Base-by-base conservation (phyloP, 192 early-diverging fungal species). In the Coemansia sp. region DNA sequence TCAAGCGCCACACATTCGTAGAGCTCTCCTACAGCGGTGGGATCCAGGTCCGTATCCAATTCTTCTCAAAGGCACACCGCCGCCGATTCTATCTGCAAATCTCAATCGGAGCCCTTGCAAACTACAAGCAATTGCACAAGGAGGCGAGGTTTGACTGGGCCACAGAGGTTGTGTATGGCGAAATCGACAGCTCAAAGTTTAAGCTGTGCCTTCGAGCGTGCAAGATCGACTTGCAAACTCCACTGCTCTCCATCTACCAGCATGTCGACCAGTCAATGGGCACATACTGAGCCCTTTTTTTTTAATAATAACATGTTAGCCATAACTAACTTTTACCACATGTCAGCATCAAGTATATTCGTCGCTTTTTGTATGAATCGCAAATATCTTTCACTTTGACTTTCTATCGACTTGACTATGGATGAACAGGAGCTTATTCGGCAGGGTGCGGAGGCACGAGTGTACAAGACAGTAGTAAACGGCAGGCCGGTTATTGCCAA, bases 401-500 rank as follows among this genome's bases (percentile, higher is more conserved):
- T 17, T 29, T 59, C 44, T 24, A 24, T 19, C 10, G 19, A 11
- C 14, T 48, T 48, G 24, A 60, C 31, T 19, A 66, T 67, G 69
- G 53, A 70, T 0, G 71, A 65, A 4, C 70, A 64, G 42, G 77
- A 74, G 9, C 73, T 94, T 41, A 88, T 94, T 60, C 91, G 91
- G 60, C 94, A 96, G 79, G 94, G 94, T 60, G 94, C 94, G 16
- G 94, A 96, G 79, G 94, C 93, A 13, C 87, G 92, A 13, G 90
- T 98, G 16, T 95, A 89, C 79, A 84, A 85, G 35, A 81, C 86
- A 17, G 78, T 86, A 4, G 91, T 92, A 69, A 85, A 60, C 85
- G 81, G 84, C 13, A 68, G 83, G 13, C 75, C 73, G 13, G 81
- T 83, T 5, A 90, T 99, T 35, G 91, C 91, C 64, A 99, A 99